Base-by-base conservation (phyloP, 331 rosid genomes). In the Quercus tomentella region DNA sequence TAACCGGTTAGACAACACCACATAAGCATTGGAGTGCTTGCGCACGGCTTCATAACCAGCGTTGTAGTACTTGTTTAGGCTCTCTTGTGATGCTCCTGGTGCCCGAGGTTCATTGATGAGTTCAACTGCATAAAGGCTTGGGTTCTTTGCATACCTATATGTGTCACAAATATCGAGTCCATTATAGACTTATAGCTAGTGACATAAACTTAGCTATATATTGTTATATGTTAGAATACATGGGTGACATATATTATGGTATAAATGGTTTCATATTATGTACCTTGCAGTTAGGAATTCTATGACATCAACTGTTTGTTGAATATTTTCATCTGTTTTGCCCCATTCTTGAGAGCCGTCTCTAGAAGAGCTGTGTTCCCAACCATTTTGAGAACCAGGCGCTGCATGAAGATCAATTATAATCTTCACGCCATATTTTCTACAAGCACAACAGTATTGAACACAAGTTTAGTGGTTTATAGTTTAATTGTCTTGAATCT, bases 381-480 rank as follows among this genome's bases (percentile, higher is more conserved):
- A 84, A 1, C 94, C 95, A 71, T 91, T 93, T 85, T 90, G 97
- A 3, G 95, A 93, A 58, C 84, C 97, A 0, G 92, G 94, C 49
- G 88, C 93, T 66, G 97, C 97, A 70, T 93, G 98, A 23, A 91
- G 93, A 70, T 90, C 95, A 72, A 93, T 61, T 72, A 91, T 91
- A 33, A 91, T 78, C 78, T 84, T 90, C 75, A 93, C 26, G 55
- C 89, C 88, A 76, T 90, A 93, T 86, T 87, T 90, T 86, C 98
- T 93, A 77, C 52, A 72, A 1, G 18, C 9, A 33, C 0, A 54
- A 60, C 25, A 66, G 10, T 71, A 30, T 51, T 33, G 55, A 2
- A 22, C 35, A 73, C 16, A 12, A 45, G 54, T 45, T 45, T 45
- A 45, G 17, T 12, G 54, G 54, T 45, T 10, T 45, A 3, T 17